phyloP scores from a whole-genome alignment of 495 filamentous ascomycete species.

The Penicillium lividum region DNA sequence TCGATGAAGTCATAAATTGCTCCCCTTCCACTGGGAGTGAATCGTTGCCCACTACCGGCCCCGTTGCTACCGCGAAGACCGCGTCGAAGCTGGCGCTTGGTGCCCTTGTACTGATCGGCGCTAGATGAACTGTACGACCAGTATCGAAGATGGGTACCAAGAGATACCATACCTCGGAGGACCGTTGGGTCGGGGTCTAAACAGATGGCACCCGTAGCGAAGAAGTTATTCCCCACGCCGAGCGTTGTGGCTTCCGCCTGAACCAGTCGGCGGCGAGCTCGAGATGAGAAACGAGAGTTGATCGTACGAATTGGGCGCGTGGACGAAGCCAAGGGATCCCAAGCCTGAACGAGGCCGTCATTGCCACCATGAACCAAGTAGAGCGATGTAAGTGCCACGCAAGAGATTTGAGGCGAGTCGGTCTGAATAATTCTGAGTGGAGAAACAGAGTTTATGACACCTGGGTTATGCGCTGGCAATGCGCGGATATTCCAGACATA shows the following conservation, averaged over 20 bases:
- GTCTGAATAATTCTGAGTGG: conserved; percentile 85
- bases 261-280: conserved; percentile 71
- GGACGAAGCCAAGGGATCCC: conserved; percentile 89
- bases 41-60: conserved; percentile 51
- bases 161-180: conserved; percentile 87
- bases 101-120: conserved; percentile 64
- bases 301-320: conserved; percentile 80
- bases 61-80: conserved; percentile 60
- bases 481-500: conserved; percentile 84
- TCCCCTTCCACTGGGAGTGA: conserved; percentile 60
- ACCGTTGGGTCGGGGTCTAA: conserved; percentile 87
- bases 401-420: conserved; percentile 85
- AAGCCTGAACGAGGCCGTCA: conserved; percentile 93
- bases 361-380: conserved; percentile 91
- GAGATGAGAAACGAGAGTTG: conserved; percentile 81
- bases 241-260: conserved; percentile 68
- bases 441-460: conserved; percentile 53
- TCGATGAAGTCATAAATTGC: conserved; percentile 76
- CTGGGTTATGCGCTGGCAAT: conserved; percentile 50
- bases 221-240: conserved; percentile 73
- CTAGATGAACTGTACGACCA: conserved; percentile 85
- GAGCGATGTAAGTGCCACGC: conserved; percentile 80
- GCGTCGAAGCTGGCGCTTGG: conserved; percentile 62
- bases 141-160: conserved; percentile 84
- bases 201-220: conserved; percentile 77